Conservation (phyloP, 805 yeast species). For the Geotrichum ghanense region DNA sequence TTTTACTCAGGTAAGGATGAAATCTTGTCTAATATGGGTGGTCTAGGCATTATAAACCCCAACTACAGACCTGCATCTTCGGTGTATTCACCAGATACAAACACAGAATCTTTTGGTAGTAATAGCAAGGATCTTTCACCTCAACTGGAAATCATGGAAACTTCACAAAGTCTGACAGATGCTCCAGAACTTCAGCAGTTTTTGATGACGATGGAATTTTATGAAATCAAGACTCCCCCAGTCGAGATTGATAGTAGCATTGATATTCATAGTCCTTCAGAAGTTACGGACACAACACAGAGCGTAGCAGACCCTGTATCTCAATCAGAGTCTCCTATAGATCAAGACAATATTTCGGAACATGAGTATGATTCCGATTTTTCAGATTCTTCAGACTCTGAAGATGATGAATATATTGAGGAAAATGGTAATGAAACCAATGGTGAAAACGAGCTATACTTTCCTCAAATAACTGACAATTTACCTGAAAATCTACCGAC, state of each 20-base stretch:
- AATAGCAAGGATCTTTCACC: background rate
- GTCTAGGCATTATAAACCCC: slow-evolving; percentile 3
- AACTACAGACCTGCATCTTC: background rate
- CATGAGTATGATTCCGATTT: background rate
- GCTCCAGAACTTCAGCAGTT: slow-evolving; percentile 1
- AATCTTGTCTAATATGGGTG: slow-evolving; percentile 4
- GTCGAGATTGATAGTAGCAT: background rate
- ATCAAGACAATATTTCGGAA: background rate
- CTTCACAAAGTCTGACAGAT: background rate
- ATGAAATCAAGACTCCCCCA: no score
- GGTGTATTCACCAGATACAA: background rate
- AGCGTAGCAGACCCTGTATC: background rate
- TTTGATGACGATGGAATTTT: background rate
- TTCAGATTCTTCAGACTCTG: background rate
- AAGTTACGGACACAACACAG: background rate
- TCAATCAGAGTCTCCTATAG: background rate
- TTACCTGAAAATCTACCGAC: background rate
- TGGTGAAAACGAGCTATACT: background rate
- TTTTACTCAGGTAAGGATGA: slow-evolving; percentile 4
- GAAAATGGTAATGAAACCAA: background rate
- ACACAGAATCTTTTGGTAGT: no score
- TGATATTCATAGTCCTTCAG: background rate
- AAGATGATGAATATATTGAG: background rate
- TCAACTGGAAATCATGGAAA: background rate
- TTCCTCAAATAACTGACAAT: background rate